Evolutionary conservation across 75 land plant species (phyloP), one percentile per base, ranked within the genome.

Genomic region (Chamaecyparis obtusa): DNA sequence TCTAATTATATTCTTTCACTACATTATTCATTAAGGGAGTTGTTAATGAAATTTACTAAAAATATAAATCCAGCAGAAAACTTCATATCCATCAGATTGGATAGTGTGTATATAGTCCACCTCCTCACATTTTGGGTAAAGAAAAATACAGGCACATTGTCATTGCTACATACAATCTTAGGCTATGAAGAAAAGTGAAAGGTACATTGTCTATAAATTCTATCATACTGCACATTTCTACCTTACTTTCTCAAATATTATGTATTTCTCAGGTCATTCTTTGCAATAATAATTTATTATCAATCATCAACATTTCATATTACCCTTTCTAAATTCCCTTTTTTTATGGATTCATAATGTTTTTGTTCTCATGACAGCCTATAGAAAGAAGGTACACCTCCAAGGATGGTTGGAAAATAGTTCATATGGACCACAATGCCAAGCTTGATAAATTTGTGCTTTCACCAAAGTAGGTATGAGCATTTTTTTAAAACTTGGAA

Each of bases 341-440:
- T 4, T 6, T 71, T 69, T 30, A 69, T 69, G n/a, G 35, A 71
- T 19, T 71, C 14, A n/a, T 71, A 71, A 71, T 71, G 13, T 5
- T 69, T 30, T 7, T 69, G n/a, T 71, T 71, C 14, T 71, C 35
- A 71, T 71, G 48, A 85, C 91, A 94, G 96, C 84, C 64, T 97
- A 41, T 83, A 88, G 85, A 90, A 91, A 86, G 97, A 95, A 74
- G 97, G 97, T 54, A 92, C 91, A 88, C 96, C 95, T 54, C 95
- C 97, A 57, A 97, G 94, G 99, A 97, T 91, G 98, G 99, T 1
- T 97, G 99, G 99, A 96, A 96, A 85, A 94, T 96, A 32, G 95
- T 97, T 64, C 95, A 80, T 32, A 90, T 90, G 93, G 94, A 94
- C 91, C 72, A 89, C 15, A 86, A 87, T 84, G 90, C 91, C 19